A percentile compares a stretch with the other conserved stretches of the same genome.
Evolutionary conservation across 2,329 filamentous ascomycete species (phyloP).

Genomic region (Xylogone sp.): DNA sequence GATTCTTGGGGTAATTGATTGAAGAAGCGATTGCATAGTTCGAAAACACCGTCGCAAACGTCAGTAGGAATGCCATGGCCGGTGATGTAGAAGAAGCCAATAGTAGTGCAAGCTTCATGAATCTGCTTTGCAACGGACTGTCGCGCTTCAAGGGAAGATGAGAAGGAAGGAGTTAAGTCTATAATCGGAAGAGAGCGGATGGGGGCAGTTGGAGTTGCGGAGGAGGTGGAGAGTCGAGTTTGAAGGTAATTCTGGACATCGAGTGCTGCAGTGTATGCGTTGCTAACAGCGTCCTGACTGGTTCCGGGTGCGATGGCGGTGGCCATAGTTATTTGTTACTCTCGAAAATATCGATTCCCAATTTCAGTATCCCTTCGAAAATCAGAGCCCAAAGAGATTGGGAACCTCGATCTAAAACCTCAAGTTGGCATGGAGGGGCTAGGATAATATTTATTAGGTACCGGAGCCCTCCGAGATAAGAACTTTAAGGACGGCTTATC

Average conservation of each 20-base stretch:
- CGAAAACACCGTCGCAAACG: conserved; percentile 37
- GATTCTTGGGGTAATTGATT: conserved; percentile 38
- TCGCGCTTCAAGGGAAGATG: conserved; percentile 16
- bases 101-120: conserved; percentile 22
- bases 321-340: background rate
- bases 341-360: no score
- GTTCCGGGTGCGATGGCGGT: background rate
- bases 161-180: conserved; percentile 25
- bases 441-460: no score
- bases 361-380: no score
- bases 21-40: conserved; percentile 43
- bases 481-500: no score
- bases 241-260: conserved; percentile 23
- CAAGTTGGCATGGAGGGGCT: no score
- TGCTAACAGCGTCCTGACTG: background rate
- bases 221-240: conserved; percentile 14
- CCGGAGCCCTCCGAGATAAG: no score
- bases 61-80: conserved; percentile 40
- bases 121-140: conserved; percentile 23
- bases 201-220: conserved; percentile 10
- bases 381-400: no score
- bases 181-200: conserved; percentile 26
- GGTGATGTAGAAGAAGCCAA: conserved; percentile 33
- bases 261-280: conserved; percentile 15
- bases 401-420: no score